These are phyloP conservation scores for Chionographis japonica DNA, from an alignment of 106 monocot species.

Conservation along the genomic window DNA sequence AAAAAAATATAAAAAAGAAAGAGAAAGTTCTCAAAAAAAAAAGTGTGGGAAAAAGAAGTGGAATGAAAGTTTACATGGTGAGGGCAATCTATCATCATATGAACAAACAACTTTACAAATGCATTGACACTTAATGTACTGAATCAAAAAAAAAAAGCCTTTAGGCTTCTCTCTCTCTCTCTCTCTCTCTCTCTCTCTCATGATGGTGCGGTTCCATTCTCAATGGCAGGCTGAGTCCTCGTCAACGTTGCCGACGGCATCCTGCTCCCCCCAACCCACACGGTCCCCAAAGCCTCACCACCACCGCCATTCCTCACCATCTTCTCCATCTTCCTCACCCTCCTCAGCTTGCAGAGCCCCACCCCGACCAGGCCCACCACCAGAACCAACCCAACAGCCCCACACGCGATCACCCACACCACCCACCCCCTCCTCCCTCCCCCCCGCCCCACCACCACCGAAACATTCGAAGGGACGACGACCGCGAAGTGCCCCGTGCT, in stretches of 20 bases:
- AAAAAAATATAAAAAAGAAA: too few relatives aligned
- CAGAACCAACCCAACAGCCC: conserved; percentile 13
- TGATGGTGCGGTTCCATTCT: conserved; percentile 18
- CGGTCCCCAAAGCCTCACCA: conserved; percentile 25
- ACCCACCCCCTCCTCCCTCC: conserved; percentile 5
- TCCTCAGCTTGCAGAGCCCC: conserved; percentile 1
- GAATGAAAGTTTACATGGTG: too few relatives aligned
- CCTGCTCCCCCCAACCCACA: conserved; percentile 29
- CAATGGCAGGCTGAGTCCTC: conserved; percentile 38
- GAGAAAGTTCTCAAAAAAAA: too few relatives aligned
- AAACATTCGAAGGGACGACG: conserved; percentile 7
- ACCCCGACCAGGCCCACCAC: conserved; percentile 3
- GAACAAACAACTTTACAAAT: too few relatives aligned
- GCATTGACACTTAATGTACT: too few relatives aligned
- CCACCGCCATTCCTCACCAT: conserved; percentile 31
- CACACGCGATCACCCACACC: conserved; percentile 5
- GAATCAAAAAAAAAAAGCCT: too few relatives aligned
- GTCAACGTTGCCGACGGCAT: conserved; percentile 38
- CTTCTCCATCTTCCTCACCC: conserved; percentile 21
- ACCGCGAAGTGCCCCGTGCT: conserved; percentile 28
- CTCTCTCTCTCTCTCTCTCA: too few relatives aligned
- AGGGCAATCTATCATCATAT: too few relatives aligned
- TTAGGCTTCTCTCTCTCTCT: too few relatives aligned
- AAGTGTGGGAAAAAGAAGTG: too few relatives aligned
- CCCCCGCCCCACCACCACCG: not conserved